Percentiles rank a stretch among this genome's conserved stretches.
Conservation (phyloP, 2,329 filamentous ascomycete genomes). For the Penicillium sp. region DNA sequence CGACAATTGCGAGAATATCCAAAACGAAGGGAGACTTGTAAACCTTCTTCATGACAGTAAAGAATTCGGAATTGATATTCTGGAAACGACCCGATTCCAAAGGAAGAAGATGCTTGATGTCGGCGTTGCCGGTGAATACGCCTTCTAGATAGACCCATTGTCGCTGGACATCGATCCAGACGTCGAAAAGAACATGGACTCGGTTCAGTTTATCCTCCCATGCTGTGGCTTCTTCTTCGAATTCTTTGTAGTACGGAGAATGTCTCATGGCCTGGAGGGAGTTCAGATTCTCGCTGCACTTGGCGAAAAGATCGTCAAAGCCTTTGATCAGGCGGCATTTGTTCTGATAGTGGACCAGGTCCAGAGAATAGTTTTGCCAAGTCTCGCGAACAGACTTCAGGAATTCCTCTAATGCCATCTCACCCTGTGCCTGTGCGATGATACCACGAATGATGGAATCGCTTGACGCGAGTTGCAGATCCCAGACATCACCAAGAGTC, state of each 20-base stretch:
- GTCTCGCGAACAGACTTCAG: constrained; percentile 93
- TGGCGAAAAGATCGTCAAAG: constrained; percentile 97
- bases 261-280: constrained; percentile 98
- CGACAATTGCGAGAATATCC: constrained; percentile 92
- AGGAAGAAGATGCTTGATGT: constrained; percentile 96
- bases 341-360: constrained; percentile 95
- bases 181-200: constrained; percentile 95
- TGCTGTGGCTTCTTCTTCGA: constrained; percentile 91
- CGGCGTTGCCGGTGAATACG: constrained; percentile 96
- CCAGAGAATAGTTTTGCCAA: constrained; percentile 92
- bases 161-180: constrained; percentile 99
- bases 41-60: constrained; percentile 99
- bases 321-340: constrained; percentile 96
- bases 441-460: constrained; percentile 89
- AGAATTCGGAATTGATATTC: constrained; percentile 99
- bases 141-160: constrained; percentile 99
- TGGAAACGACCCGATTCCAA: constrained; percentile 96
- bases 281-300: constrained; percentile 97
- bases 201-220: constrained; percentile 99
- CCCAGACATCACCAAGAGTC: constrained; percentile 98
- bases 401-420: constrained; percentile 98
- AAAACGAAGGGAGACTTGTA: constrained; percentile 94
- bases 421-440: constrained; percentile 91
- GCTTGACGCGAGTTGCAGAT: constrained; percentile 83
- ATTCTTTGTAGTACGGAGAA: constrained; percentile 98